A percentile compares a stretch with the other conserved stretches of the same genome.
Evolutionary conservation across 1,284 basidiomycete species (phyloP).

Genomic region (Fomitiporia mediterranea): DNA sequence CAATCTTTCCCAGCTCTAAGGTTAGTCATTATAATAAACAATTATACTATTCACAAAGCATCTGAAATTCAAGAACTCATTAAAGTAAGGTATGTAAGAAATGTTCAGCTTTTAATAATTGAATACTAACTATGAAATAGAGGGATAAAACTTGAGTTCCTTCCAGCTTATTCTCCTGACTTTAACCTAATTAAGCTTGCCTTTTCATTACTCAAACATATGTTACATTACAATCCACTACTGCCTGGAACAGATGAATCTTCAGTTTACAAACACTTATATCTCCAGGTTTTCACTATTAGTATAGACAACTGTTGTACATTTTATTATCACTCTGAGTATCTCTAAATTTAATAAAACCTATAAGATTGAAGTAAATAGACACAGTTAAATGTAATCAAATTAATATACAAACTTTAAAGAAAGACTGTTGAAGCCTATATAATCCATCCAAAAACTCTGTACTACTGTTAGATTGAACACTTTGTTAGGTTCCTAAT

Average conservation of each 20-base stretch:
- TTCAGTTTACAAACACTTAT: not conserved
- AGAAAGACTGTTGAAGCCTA: too few relatives aligned
- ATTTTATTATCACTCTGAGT: not conserved
- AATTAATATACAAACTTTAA: too few relatives aligned
- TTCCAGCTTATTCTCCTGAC: constrained; percentile 24
- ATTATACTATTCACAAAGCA: not conserved
- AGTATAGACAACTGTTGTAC: not conserved
- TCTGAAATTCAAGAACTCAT: not conserved
- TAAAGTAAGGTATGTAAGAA: constrained; percentile 4
- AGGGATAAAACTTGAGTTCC: constrained; percentile 18
- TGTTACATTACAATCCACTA: not conserved
- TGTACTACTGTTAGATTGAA: too few relatives aligned
- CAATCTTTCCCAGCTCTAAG: constrained; percentile 22
- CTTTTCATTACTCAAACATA: constrained; percentile 20
- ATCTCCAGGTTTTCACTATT: not conserved
- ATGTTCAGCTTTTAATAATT: not conserved
- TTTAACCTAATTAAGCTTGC: constrained; percentile 23
- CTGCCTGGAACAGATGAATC: not conserved
- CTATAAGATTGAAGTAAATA: too few relatives aligned
- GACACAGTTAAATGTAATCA: too few relatives aligned
- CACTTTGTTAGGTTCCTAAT: not conserved
- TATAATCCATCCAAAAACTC: too few relatives aligned
- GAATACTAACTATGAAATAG: constrained; percentile 1
- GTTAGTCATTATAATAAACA: not conserved
- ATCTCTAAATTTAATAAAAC: not conserved